Evolutionary conservation across 2,329 filamentous ascomycete genomes (phyloP).

Genomic region (Zymoseptoria crescenta): DNA sequence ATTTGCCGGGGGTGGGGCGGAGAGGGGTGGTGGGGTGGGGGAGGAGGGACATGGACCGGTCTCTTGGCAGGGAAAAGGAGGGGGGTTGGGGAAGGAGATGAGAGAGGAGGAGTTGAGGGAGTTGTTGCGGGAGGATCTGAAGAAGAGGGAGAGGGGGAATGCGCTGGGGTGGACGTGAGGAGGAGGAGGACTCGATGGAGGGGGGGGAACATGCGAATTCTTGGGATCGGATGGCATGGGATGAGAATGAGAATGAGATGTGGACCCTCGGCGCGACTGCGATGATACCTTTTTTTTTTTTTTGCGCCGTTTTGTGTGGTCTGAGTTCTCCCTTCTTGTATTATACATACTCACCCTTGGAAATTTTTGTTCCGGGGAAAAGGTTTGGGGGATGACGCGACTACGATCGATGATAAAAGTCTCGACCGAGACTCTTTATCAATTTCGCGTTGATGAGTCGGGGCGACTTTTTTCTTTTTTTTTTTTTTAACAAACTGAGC

Average conservation of each 20-base stretch:
- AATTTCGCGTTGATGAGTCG: too few relatives aligned
- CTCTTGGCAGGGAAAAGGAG: too few relatives aligned
- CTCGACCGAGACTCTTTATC: too few relatives aligned
- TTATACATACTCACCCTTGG: too few relatives aligned
- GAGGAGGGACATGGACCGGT: too few relatives aligned
- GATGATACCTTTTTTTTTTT: background rate
- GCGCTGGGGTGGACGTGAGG: background rate
- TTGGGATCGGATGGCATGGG: background rate
- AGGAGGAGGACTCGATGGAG: background rate
- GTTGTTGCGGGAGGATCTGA: background rate
- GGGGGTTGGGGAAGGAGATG: background rate
- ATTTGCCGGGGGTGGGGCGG: background rate
- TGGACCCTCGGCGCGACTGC: background rate
- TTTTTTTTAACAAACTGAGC: too few relatives aligned
- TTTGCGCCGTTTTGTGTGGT: too few relatives aligned
- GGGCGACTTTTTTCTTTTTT: too few relatives aligned
- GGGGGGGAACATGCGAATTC: background rate
- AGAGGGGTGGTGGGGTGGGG: background rate
- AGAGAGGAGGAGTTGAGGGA: background rate
- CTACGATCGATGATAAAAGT: too few relatives aligned
- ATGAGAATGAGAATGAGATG: too few relatives aligned
- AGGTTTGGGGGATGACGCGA: too few relatives aligned
- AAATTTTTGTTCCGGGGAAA: too few relatives aligned
- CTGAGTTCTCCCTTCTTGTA: background rate
- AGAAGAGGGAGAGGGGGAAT: background rate